Evolutionary conservation across 164 flowering plant species (phyloP), one percentile per base, ranked within the genome.

Genomic region (Echeveria elegans): DNA sequence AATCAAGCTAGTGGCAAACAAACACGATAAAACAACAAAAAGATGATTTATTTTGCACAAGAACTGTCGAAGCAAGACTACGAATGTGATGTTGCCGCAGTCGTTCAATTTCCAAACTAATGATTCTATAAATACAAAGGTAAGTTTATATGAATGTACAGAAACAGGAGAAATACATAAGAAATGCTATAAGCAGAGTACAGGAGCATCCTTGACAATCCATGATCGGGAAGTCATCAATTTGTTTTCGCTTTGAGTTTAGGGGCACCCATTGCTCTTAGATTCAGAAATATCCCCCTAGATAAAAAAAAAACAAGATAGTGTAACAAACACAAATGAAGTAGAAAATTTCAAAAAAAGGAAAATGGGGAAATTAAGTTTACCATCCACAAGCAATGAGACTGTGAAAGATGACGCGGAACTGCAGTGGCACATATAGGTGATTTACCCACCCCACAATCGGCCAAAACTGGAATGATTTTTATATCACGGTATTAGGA

Each of bases 241-340:
- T 56, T 56, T 24, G 60, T 23, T 56, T 56, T 56, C 1, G 32
- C 61, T 85, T 83, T 75, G 64, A 74, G 75, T 30, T 80, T 50
- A 4, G 82, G 69, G 74, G 69, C 69, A 3, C 92, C 72, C 75
- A 82, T 83, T 31, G 95, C 91, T 45, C 77, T 82, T 16, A 90
- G 81, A 68, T 87, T 90, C 79, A 90, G 77, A 72, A 87, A 90
- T 69, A 88, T 87, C 67, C 87, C 95, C 97, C 95, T 88, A 75
- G 48, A 72, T n/a, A n/a, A n/a, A 70, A 38, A 15, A 16, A 26
- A 7, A 61, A 53, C 28, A 9, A 40, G 32, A 9, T 23, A 36
- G 4, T n/a, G n/a, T 15, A 37, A 31, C 37, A 21, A 14, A 52
- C 4, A 18, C 5, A 48, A 66, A 16, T 37, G 40, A 19, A 34